A percentile compares a stretch with the other conserved stretches of the same genome.
Conservation (phyloP, 495 filamentous ascomycete genomes). For the Talaromyces wortmannii region DNA sequence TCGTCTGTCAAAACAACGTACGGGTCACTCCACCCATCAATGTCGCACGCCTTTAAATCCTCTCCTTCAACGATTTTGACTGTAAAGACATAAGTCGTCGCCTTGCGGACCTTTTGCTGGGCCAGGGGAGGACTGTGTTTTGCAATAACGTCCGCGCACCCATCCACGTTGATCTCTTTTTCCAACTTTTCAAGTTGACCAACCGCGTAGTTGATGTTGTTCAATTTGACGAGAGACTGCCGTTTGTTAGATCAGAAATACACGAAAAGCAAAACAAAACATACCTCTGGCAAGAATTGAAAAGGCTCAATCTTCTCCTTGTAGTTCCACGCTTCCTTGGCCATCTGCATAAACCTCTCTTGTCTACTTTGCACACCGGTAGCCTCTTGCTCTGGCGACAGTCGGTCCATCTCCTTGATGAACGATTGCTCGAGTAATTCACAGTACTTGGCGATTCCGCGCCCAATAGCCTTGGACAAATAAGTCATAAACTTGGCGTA, state of each 20-base stretch:
- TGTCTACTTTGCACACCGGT: constrained; percentile 73
- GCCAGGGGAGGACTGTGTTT: constrained; percentile 52
- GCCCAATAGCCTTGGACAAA: constrained; percentile 79
- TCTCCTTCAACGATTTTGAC: constrained; percentile 99
- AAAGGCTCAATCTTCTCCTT: constrained; percentile 96
- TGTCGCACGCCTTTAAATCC: constrained; percentile 94
- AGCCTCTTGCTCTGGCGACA: constrained; percentile 80
- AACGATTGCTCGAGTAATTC: constrained; percentile 86
- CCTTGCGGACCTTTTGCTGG: constrained; percentile 48
- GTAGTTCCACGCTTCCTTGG: constrained; percentile 90
- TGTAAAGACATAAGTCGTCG: constrained; percentile 89
- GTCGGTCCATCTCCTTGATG: constrained; percentile 84
- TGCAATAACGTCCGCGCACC: constrained; percentile 75
- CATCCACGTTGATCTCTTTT: constrained; percentile 86
- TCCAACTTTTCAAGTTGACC: constrained; percentile 86
- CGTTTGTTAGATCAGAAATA: not conserved
- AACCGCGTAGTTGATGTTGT: constrained; percentile 93
- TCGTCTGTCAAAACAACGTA: constrained; percentile 97
- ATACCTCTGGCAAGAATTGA: constrained; percentile 91
- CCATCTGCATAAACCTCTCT: constrained; percentile 83
- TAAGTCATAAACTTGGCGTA: constrained; percentile 97
- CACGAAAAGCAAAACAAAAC: constrained; percentile 5
- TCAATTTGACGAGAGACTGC: constrained; percentile 93
- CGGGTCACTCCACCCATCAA: constrained; percentile 89
- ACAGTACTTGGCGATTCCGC: constrained; percentile 82